Percentiles rank a stretch among this genome's conserved stretches.
Evolutionary conservation across 345 rosid genomes (phyloP).

Genomic region (Dipteronia dyeriana): DNA sequence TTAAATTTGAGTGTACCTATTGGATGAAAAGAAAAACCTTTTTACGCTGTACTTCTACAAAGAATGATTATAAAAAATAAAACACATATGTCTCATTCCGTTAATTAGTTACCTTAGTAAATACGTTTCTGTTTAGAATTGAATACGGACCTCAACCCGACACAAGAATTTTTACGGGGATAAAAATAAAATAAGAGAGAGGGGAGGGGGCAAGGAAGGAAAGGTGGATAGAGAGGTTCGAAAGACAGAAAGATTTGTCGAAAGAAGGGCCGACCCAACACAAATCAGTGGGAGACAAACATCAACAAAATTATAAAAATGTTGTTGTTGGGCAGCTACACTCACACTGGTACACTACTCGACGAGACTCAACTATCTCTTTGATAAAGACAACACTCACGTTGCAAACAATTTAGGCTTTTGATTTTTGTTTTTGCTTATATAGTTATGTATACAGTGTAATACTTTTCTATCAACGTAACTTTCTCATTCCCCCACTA

Average conservation of each 20-base stretch:
- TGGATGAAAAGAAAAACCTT: too few species aligned
- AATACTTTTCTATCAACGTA: background rate
- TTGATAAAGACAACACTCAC: constrained; percentile 32
- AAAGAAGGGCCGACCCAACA: constrained; percentile 43
- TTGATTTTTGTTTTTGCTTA: background rate
- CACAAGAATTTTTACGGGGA: too few species aligned
- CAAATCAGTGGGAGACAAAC: constrained; percentile 41
- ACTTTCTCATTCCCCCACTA: background rate
- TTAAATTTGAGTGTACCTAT: too few species aligned
- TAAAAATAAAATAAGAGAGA: background rate
- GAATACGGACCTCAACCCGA: too few species aligned
- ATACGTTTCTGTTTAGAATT: too few species aligned
- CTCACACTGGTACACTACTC: background rate
- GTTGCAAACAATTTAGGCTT: constrained; percentile 24
- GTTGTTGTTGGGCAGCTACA: background rate
- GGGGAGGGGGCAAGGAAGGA: background rate
- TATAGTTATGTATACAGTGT: too few species aligned
- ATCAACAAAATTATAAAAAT: constrained; percentile 11
- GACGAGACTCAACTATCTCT: background rate
- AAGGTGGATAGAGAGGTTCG: constrained; percentile 19
- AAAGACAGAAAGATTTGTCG: constrained; percentile 36
- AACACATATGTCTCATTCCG: too few species aligned
- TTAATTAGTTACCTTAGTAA: too few species aligned
- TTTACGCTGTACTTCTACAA: too few species aligned
- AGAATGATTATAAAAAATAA: too few species aligned